Evolutionary conservation across 768 basidiomycete genomes (phyloP).

Genomic region (Podaxis mareebaensis): DNA sequence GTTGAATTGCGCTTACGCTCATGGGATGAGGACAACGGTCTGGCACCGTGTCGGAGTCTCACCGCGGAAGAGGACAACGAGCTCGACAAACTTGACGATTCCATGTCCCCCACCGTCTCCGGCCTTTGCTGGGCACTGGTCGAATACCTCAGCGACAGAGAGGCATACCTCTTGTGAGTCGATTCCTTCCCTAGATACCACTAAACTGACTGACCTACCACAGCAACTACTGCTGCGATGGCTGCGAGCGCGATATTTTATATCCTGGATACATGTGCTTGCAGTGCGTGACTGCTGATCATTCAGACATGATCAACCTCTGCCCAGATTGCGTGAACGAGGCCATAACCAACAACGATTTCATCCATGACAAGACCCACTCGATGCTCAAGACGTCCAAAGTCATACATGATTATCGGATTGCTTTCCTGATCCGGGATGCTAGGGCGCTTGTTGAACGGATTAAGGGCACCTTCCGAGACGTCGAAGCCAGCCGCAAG

Average conservation of each 20-base stretch:
- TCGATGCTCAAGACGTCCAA: conserved; percentile 32
- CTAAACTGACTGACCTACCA: background rate
- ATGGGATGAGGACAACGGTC: background rate
- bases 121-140: conserved; percentile 35
- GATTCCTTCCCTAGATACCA: background rate
- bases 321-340: conserved; percentile 33
- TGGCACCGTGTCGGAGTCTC: background rate
- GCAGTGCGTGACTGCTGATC: conserved; percentile 34
- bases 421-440: conserved; percentile 27
- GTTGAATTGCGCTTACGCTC: background rate
- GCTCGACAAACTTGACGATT: background rate
- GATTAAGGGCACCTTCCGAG: conserved; percentile 28
- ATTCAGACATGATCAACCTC: conserved; percentile 34
- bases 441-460: conserved; percentile 26
- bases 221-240: conserved; percentile 34
- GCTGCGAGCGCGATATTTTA: conserved; percentile 32
- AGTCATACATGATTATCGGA: conserved; percentile 32
- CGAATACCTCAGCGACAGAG: conserved; percentile 33
- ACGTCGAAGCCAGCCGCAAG: conserved; percentile 21
- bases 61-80: background rate
- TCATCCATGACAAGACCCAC: conserved; percentile 33
- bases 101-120: conserved; percentile 29
- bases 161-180: conserved; percentile 37
- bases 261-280: conserved; percentile 33
- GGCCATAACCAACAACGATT: conserved; percentile 27